Evolutionary conservation across 2,329 filamentous ascomycete species (phyloP).

Genomic region (Fusarium nanum): DNA sequence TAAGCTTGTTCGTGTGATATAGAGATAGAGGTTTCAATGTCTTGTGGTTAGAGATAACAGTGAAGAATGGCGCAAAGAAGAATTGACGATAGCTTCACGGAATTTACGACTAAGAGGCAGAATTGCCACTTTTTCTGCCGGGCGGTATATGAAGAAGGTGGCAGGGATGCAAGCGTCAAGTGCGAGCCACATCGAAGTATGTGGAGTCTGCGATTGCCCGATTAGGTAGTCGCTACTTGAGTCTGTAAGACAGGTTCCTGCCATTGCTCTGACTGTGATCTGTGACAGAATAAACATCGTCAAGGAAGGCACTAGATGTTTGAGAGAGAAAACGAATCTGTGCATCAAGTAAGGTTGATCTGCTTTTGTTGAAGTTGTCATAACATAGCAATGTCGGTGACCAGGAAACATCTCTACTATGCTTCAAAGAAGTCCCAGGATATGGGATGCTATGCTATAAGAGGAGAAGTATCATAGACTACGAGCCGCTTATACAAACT

Average conservation of each 20-base stretch:
- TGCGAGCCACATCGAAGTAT: background rate
- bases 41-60: constrained; percentile 1
- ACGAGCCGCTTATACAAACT: too few species aligned
- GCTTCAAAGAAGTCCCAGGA: background rate
- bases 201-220: constrained; percentile 33
- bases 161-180: constrained; percentile 2
- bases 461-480: too few species aligned
- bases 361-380: background rate
- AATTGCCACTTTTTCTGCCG: constrained; percentile 48
- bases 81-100: constrained; percentile 37
- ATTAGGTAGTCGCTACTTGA: constrained; percentile 36
- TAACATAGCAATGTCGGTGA: background rate
- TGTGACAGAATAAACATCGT: background rate
- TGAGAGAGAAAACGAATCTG: too few species aligned
- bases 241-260: background rate
- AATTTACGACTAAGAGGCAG: constrained; percentile 6
- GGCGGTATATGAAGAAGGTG: constrained; percentile 44
- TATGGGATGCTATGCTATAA: background rate
- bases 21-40: background rate
- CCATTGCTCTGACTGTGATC: background rate
- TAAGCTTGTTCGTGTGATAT: background rate
- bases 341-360: background rate
- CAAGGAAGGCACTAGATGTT: too few species aligned
- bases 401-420: background rate
- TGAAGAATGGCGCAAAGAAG: constrained; percentile 21